phyloP scores from a whole-genome alignment of 2,329 filamentous ascomycete species.

The Ophiocordyceps australis region DNA sequence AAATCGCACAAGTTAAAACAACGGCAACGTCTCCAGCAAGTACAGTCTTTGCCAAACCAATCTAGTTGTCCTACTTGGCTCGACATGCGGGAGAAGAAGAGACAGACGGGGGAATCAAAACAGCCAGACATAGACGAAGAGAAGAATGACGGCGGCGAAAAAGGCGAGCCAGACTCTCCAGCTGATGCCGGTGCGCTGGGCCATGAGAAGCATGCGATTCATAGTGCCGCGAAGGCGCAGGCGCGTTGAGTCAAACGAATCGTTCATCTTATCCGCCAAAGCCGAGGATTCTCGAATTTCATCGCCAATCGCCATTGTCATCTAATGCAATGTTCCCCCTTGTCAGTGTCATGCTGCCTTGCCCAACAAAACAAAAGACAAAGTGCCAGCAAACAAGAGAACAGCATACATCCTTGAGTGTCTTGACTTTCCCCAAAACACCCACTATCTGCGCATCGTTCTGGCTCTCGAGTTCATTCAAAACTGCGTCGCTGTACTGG shows the following conservation, averaged over 20 bases:
- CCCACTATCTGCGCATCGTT: constrained; percentile 81
- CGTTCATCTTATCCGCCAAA: constrained; percentile 89
- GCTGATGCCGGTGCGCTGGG: constrained; percentile 78
- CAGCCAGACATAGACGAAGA: constrained; percentile 90
- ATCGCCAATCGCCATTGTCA: constrained; percentile 84
- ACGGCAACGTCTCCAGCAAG: neutral
- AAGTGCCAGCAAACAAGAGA: neutral
- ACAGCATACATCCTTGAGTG: constrained; percentile 66
- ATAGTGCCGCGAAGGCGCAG: constrained; percentile 75
- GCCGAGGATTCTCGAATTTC: constrained; percentile 85
- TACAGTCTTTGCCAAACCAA: neutral
- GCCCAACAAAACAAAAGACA: neutral
- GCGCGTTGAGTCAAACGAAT: constrained; percentile 74
- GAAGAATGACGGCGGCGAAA: constrained; percentile 60
- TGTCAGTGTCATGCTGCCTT: neutral
- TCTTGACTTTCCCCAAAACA: constrained; percentile 77
- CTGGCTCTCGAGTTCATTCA: constrained; percentile 89
- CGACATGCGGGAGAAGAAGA: too few relatives aligned
- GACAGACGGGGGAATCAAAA: constrained; percentile 32
- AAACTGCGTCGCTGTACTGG: constrained; percentile 80
- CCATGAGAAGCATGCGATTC: constrained; percentile 95
- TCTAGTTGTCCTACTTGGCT: too few relatives aligned
- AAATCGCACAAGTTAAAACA: too few relatives aligned
- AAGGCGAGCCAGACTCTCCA: constrained; percentile 92
- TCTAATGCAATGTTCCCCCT: too few relatives aligned